phyloP scores from a whole-genome alignment of 495 filamentous ascomycete genomes.

The Venustampulla echinocandica region DNA sequence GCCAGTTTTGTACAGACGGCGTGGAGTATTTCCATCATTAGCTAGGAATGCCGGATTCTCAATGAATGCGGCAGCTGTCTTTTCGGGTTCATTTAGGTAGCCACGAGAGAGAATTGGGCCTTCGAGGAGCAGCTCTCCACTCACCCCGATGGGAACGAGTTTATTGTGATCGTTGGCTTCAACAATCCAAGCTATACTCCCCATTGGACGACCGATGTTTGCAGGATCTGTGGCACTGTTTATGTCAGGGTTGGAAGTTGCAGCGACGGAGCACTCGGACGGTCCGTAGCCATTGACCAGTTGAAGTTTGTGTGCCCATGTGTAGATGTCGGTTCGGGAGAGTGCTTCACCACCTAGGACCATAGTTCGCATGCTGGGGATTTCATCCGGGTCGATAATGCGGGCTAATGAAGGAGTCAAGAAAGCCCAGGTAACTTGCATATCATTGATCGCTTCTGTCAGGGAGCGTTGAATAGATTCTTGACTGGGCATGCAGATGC shows the following conservation, averaged over 20 bases:
- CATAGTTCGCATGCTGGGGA: conserved; percentile 35
- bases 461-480: conserved; percentile 29
- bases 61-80: conserved; percentile 21
- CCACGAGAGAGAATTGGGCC: conserved; percentile 34
- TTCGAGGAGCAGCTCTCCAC: conserved; percentile 13
- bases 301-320: conserved; percentile 44
- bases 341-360: conserved; percentile 48
- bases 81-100: conserved; percentile 31
- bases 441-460: conserved; percentile 27
- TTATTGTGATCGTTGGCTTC: conserved; percentile 1
- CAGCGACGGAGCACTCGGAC: conserved; percentile 22
- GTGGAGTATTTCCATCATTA: conserved; percentile 18
- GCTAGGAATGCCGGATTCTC: conserved; percentile 13
- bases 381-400: conserved; percentile 29
- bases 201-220: neutral
- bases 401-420: conserved; percentile 41
- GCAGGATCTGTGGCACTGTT: neutral
- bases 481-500: conserved; percentile 40
- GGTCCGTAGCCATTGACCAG: conserved; percentile 53
- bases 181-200: conserved; percentile 8
- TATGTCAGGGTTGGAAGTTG: neutral
- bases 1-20: conserved; percentile 46
- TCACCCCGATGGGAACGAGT: conserved; percentile 8
- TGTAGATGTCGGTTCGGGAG: conserved; percentile 40
- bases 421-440: conserved; percentile 26